These are phyloP conservation scores for Pythium phragmiticola DNA, from an alignment of 352 stramenopile species.

Conservation along the genomic window DNA sequence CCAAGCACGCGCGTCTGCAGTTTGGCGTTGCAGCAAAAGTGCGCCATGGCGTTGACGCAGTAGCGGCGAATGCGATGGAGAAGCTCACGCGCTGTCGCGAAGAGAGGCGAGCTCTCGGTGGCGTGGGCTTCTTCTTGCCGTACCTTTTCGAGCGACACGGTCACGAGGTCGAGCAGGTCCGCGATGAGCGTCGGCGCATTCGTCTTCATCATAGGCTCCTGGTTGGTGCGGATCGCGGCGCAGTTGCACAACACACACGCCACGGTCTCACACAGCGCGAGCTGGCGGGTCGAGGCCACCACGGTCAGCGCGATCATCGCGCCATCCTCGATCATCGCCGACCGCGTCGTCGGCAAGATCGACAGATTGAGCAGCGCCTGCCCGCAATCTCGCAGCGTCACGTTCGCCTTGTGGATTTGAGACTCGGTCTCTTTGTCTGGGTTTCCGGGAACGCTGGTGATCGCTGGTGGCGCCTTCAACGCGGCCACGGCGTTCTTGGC, in stretches of 20 bases:
- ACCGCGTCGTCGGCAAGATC: slow-evolving; percentile 71
- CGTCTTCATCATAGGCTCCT: slow-evolving; percentile 41
- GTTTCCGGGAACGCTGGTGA: background rate
- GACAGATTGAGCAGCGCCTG: slow-evolving; percentile 77
- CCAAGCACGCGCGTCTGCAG: slow-evolving; percentile 56
- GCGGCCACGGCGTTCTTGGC: slow-evolving; percentile 32
- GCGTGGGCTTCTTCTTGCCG: slow-evolving; percentile 14
- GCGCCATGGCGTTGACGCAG: slow-evolving; percentile 56
- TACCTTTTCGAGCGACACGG: slow-evolving; percentile 13
- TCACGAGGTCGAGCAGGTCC: slow-evolving; percentile 31
- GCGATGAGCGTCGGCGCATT: slow-evolving; percentile 28
- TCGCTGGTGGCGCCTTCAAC: slow-evolving; percentile 23
- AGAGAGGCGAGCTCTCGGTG: background rate
- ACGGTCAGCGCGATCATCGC: slow-evolving; percentile 55
- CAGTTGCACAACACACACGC: slow-evolving; percentile 41
- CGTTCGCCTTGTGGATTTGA: background rate
- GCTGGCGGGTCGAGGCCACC: slow-evolving; percentile 31
- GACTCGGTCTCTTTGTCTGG: slow-evolving; percentile 1
- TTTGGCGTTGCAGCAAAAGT: slow-evolving; percentile 78
- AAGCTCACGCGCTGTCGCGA: slow-evolving; percentile 4
- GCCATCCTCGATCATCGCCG: slow-evolving; percentile 72
- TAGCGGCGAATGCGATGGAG: slow-evolving; percentile 35
- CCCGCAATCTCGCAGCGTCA: slow-evolving; percentile 33
- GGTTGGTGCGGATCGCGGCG: slow-evolving; percentile 38
- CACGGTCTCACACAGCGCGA: slow-evolving; percentile 30